Base-by-base conservation (phyloP, 164 flowering plant genomes). In the Vitis rupestris region DNA sequence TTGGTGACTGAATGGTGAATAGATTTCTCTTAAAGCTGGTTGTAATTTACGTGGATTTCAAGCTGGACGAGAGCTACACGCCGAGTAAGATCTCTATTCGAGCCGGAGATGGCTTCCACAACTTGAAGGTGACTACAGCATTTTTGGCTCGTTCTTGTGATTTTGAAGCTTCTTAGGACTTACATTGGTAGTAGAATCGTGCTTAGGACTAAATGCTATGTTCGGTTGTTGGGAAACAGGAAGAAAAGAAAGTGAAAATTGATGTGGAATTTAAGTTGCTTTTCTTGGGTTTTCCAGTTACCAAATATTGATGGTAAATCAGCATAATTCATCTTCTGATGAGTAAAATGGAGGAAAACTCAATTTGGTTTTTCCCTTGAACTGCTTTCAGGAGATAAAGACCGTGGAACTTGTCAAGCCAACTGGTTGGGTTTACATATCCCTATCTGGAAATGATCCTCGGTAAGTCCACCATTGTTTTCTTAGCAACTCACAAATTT, bases 61-160 rank as follows among this genome's bases (percentile, higher is more conserved):
- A 91, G 89, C 93, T 90, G 52, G 99, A 95, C 70, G 99, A 95
- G 82, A 95, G 94, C 79, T 89, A 89, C 68, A 87, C 93, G 0
- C 93, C 93, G 2, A 86, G 88, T 80, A 87, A 85, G 83, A 78
- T 89, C 27, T 84, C 90, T 0, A 79, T 95, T 67, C 85, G 93
- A 9, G 94, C 96, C 9, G 99, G 98, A 9, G 93, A 95, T 84
- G 98, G 99, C 4, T 91, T 93, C 69, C 99, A 95, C 71, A 95
- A 95, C 79, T 79, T 95, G 79, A 95, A 95, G 97, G 95, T 87
- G 53, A 56, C 23, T 13, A 37, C 44, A 37, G 44, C 44, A 37
- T 74, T 70, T 16, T n/a, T 47, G 10, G 10, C 66, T 53, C 5
- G 10, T 54, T 69, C 50, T 55, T 70, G 29, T 57, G 31, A 16